Percentiles rank a stretch among this genome's conserved stretches.
Conservation (phyloP, 2,329 filamentous ascomycete species). For the Colletotrichum filicis region DNA sequence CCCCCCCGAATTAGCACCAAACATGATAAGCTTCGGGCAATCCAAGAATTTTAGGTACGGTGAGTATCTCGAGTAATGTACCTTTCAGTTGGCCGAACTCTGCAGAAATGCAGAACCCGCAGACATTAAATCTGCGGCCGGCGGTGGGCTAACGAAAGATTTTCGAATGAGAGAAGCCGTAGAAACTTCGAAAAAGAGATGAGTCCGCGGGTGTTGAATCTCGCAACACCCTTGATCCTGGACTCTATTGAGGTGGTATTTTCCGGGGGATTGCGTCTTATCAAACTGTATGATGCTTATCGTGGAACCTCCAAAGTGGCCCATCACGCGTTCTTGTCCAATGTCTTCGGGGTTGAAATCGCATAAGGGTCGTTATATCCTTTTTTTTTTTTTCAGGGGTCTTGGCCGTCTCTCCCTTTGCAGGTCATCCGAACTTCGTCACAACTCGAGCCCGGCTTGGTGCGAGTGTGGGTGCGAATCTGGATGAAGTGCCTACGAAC, state of each 20-base stretch:
- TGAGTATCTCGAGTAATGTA: slow-evolving; percentile 21
- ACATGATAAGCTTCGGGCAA: neutral
- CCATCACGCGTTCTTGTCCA: slow-evolving; percentile 13
- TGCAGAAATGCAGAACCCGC: neutral
- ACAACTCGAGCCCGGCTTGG: slow-evolving; percentile 2
- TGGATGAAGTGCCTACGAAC: neutral
- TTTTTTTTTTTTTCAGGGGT: slow-evolving; percentile 14
- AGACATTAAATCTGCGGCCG: neutral
- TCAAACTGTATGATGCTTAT: slow-evolving; percentile 6
- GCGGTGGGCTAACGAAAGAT: neutral
- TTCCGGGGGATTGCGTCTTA: slow-evolving; percentile 27
- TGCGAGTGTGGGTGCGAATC: neutral
- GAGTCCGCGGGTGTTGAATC: slow-evolving; percentile 14
- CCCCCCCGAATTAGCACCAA: slow-evolving; percentile 9
- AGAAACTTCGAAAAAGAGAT: slow-evolving; percentile 24
- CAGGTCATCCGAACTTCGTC: slow-evolving; percentile 19
- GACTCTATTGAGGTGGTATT: slow-evolving; percentile 29
- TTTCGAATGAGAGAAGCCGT: neutral
- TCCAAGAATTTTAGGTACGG: neutral
- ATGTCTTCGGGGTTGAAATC: neutral
- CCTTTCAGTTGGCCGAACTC: slow-evolving; percentile 6
- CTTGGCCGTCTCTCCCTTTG: slow-evolving; percentile 16
- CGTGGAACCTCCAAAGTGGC: neutral
- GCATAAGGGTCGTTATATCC: slow-evolving; percentile 7
- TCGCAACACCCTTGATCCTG: slow-evolving; percentile 24